Conservation (phyloP, 2,329 filamentous ascomycete species). For the Sporothrix humicola region DNA sequence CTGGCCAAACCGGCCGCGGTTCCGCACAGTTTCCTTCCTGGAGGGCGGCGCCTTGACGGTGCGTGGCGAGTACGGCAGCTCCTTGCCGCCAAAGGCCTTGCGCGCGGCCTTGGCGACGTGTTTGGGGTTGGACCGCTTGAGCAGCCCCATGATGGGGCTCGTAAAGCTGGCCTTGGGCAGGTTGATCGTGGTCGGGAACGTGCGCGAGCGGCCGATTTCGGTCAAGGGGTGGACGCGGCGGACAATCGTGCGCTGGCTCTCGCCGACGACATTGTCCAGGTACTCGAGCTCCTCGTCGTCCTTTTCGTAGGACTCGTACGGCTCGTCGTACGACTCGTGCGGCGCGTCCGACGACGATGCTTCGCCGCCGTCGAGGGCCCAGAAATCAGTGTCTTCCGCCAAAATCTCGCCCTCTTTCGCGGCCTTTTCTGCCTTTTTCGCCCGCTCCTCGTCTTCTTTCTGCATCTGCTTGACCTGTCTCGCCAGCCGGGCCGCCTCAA, state of each 20-base stretch:
- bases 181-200: conserved; percentile 74
- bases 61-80: conserved; percentile 76
- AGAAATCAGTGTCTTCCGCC: no score
- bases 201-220: conserved; percentile 72
- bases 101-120: conserved; percentile 78
- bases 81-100: conserved; percentile 74
- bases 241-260: conserved; percentile 35
- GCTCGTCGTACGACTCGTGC: conserved; percentile 33
- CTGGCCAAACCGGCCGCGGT: conserved; percentile 58
- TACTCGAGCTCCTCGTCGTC: conserved; percentile 40
- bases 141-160: conserved; percentile 70
- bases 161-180: conserved; percentile 74
- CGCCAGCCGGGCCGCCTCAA: conserved; percentile 53
- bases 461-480: conserved; percentile 44
- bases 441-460: conserved; percentile 40
- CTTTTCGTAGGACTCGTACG: conserved; percentile 40
- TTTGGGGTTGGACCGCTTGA: conserved; percentile 70
- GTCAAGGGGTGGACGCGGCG: conserved; percentile 72
- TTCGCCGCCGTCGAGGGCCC: no score
- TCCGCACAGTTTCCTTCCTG: conserved; percentile 43
- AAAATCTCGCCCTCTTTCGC: neutral
- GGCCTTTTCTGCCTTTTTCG: conserved; percentile 43
- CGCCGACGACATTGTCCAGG: conserved; percentile 39
- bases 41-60: conserved; percentile 60
- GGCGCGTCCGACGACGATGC: no score